phyloP scores from a whole-genome alignment of 306 rosid species.

The Vigna reflexopilosa region DNA sequence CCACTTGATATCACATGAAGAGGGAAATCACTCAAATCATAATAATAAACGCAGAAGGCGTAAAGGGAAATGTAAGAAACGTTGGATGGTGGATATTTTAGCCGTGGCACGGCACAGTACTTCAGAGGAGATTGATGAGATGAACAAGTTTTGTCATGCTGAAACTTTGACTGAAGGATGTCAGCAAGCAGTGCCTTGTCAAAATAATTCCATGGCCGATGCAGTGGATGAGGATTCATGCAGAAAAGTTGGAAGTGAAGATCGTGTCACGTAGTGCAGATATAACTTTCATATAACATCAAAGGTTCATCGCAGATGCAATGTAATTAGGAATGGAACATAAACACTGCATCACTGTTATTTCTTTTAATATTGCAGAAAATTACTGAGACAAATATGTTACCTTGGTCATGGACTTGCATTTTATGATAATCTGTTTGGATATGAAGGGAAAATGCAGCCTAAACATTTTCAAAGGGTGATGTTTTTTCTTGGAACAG shows the following conservation, averaged over 20 bases:
- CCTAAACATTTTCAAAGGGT: too few relatives aligned
- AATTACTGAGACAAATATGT: too few relatives aligned
- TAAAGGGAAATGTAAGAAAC: slow-evolving; percentile 57
- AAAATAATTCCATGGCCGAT: slow-evolving; percentile 46
- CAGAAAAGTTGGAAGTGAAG: slow-evolving; percentile 39
- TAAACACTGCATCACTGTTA: too few relatives aligned
- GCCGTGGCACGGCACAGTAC: slow-evolving; percentile 54
- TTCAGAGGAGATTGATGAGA: slow-evolving; percentile 50
- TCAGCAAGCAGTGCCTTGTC: slow-evolving; percentile 33
- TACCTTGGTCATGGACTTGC: too few relatives aligned
- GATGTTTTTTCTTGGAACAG: too few relatives aligned
- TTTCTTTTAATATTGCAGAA: too few relatives aligned
- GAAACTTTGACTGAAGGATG: slow-evolving; percentile 43
- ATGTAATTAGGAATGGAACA: slow-evolving; percentile 14
- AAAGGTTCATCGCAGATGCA: slow-evolving; percentile 27
- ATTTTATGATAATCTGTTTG: too few relatives aligned
- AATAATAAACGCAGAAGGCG: slow-evolving; percentile 40
- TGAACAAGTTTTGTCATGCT: slow-evolving; percentile 45
- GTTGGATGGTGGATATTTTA: slow-evolving; percentile 60
- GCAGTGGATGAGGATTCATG: slow-evolving; percentile 42
- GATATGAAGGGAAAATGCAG: too few relatives aligned
- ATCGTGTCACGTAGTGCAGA: slow-evolving; percentile 23
- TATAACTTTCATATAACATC: slow-evolving; percentile 30
- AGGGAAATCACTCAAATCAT: slow-evolving; percentile 15
- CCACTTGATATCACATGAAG: slow-evolving; percentile 46